Evolutionary conservation across 1,139 yeast species (phyloP).

Genomic region (Sugiyamaella grinbergsii): DNA sequence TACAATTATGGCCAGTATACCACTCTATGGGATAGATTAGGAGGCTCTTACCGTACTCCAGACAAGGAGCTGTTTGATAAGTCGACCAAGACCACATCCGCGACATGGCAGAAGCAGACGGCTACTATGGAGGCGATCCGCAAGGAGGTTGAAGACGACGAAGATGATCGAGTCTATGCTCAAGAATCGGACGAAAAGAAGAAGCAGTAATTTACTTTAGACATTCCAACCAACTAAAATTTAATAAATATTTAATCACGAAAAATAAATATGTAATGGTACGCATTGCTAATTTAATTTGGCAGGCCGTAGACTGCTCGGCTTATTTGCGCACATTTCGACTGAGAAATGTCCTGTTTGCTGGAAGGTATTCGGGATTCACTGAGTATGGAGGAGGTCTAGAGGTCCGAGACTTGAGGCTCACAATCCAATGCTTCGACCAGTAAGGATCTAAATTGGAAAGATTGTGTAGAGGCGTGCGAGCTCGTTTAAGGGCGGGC

Average conservation of each 20-base stretch:
- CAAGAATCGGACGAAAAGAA: conserved; percentile 29
- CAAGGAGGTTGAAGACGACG: conserved; percentile 72
- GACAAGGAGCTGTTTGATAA: conserved; percentile 82
- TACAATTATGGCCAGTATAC: conserved; percentile 98
- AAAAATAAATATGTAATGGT: too few relatives aligned
- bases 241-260: not conserved
- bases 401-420: conserved; percentile 10
- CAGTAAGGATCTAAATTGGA: conserved; percentile 20
- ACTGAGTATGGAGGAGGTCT: conserved; percentile 4
- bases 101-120: conserved; percentile 73
- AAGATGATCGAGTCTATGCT: conserved; percentile 62
- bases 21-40: conserved; percentile 95
- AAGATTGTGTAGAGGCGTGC: conserved; percentile 16
- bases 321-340: conserved; percentile 8
- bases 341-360: conserved; percentile 4
- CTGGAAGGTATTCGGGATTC: conserved; percentile 3
- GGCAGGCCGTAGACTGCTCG: too few relatives aligned
- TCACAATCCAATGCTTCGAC: conserved; percentile 22
- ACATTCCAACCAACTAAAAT: not conserved
- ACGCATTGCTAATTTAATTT: too few relatives aligned
- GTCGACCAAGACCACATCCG: conserved; percentile 56
- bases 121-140: conserved; percentile 79
- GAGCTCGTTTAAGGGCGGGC: conserved; percentile 4
- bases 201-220: conserved; percentile 29
- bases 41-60: conserved; percentile 90